These are phyloP conservation scores for Crithidia expoeki DNA, from an alignment of 208 protist species.

Conservation along the genomic window DNA sequence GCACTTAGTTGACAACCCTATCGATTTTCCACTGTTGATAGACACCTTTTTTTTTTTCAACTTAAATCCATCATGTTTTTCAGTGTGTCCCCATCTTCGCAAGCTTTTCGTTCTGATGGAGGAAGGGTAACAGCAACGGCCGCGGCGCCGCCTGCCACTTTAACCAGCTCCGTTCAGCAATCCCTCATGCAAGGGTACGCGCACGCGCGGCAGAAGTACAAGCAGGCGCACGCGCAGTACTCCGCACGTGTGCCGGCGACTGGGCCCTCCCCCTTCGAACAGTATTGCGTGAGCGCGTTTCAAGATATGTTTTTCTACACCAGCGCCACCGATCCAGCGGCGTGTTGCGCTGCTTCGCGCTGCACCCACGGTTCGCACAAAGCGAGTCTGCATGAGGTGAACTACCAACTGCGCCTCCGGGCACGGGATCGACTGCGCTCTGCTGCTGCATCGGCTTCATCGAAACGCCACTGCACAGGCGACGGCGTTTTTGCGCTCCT, in stretches of 20 bases:
- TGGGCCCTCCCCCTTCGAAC: conserved; percentile 14
- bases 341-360: conserved; percentile 12
- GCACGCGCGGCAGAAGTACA: conserved; percentile 30
- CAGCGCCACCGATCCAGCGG: conserved; percentile 18
- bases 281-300: conserved; percentile 12
- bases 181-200: conserved; percentile 24
- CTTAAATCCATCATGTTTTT: neutral
- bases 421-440: conserved; percentile 14
- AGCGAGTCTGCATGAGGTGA: conserved; percentile 29
- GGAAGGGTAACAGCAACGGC: too few species aligned
- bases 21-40: neutral
- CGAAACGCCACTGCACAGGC: neutral
- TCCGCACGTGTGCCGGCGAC: conserved; percentile 18
- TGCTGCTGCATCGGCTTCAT: neutral
- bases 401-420: conserved; percentile 31
- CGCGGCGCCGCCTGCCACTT: neutral
- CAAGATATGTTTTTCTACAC: conserved; percentile 39
- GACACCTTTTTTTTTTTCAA: neutral
- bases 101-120: neutral
- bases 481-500: conserved; percentile 30
- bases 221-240: conserved; percentile 34
- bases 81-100: neutral
- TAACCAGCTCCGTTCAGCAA: conserved; percentile 14
- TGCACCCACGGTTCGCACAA: conserved; percentile 19
- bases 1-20: neutral